phyloP scores from a whole-genome alignment of 768 basidiomycete genomes.

The Lenzites betulinus region DNA sequence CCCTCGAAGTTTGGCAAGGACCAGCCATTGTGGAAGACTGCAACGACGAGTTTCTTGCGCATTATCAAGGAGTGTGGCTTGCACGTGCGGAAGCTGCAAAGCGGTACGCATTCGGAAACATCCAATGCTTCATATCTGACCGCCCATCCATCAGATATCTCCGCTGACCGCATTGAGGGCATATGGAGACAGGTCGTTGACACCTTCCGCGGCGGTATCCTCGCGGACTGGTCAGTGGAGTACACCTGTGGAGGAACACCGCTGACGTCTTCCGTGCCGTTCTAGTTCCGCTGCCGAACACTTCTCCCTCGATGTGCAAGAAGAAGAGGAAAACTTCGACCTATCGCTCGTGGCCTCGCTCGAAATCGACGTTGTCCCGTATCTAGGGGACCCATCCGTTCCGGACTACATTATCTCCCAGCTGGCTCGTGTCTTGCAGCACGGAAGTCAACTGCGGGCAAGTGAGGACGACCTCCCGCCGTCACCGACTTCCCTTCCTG shows the following conservation, averaged over 20 bases:
- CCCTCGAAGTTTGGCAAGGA: constrained; percentile 89
- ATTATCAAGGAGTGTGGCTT: constrained; percentile 68
- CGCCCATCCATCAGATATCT: constrained; percentile 44
- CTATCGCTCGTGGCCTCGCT: constrained; percentile 75
- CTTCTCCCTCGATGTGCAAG: constrained; percentile 66
- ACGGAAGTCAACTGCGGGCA: constrained; percentile 67
- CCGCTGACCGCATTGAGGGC: constrained; percentile 67
- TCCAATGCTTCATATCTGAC: background rate
- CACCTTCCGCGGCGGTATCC: constrained; percentile 77
- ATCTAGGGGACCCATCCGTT: constrained; percentile 66
- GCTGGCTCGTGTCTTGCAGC: constrained; percentile 69
- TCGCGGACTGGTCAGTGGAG: constrained; percentile 75
- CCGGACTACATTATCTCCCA: constrained; percentile 71
- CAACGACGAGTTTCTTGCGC: constrained; percentile 75
- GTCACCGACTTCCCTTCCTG: constrained; percentile 22
- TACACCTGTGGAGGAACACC: background rate
- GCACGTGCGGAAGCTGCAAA: constrained; percentile 51
- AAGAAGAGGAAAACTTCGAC: constrained; percentile 84
- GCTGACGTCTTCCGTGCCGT: background rate
- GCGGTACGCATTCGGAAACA: constrained; percentile 41
- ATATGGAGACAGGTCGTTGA: constrained; percentile 87
- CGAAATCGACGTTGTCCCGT: constrained; percentile 79
- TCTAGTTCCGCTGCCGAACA: constrained; percentile 57
- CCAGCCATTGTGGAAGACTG: constrained; percentile 91
- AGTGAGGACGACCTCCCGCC: constrained; percentile 24